A percentile compares a stretch with the other conserved stretches of the same genome.
Evolutionary conservation across 495 filamentous ascomycete genomes (phyloP).

Genomic region (Neurospora sp.): DNA sequence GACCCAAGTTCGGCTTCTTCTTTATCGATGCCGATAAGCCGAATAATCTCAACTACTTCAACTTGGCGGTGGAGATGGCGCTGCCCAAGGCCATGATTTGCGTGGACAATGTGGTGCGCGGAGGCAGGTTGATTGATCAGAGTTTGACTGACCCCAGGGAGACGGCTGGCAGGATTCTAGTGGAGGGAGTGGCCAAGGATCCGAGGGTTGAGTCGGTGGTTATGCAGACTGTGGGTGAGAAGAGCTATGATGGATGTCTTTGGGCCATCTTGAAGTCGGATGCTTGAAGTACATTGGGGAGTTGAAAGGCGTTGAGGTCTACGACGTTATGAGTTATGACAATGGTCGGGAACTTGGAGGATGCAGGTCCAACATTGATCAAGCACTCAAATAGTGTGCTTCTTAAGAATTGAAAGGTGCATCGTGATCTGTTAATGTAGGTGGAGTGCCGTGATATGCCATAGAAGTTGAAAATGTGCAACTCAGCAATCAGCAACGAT

Average conservation of each 20-base stretch:
- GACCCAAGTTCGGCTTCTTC: constrained; percentile 36
- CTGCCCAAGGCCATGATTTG: constrained; percentile 27
- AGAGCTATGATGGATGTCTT: constrained; percentile 41
- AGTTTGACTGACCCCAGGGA: not conserved
- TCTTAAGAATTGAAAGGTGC: not conserved
- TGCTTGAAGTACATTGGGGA: constrained; percentile 3
- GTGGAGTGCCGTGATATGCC: not conserved
- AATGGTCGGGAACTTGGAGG: not conserved
- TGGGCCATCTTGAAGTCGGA: constrained; percentile 26
- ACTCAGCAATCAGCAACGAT: not conserved
- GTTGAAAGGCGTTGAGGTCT: not conserved
- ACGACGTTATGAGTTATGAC: not conserved
- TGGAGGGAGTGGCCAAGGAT: constrained; percentile 37
- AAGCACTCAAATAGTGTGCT: not conserved
- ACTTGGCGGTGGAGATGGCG: constrained; percentile 32
- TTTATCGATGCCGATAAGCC: constrained; percentile 44
- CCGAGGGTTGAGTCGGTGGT: constrained; percentile 35
- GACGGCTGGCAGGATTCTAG: constrained; percentile 18
- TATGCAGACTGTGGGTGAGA: constrained; percentile 41
- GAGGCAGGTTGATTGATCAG: constrained; percentile 24
- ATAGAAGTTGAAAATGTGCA: not conserved
- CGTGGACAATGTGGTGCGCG: constrained; percentile 40
- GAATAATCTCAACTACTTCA: constrained; percentile 41
- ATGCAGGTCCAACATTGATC: not conserved
- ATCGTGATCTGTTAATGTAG: not conserved